Conservation (phyloP, 257 asterid species). For the Ballota nigra region DNA sequence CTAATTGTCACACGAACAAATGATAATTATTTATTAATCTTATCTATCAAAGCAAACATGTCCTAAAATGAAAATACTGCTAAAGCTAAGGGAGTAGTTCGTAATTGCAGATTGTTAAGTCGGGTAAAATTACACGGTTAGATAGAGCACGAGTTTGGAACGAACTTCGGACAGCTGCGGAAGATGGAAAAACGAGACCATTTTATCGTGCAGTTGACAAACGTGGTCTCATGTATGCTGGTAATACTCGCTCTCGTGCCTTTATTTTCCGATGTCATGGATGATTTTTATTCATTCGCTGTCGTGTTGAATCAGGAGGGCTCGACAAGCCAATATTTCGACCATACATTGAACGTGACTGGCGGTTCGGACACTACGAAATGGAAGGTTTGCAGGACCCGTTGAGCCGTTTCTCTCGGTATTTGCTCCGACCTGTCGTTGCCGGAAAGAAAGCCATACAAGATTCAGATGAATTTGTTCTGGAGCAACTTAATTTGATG, state of each 20-base stretch:
- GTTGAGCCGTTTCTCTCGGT: constrained; percentile 67
- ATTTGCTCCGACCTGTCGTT: constrained; percentile 44
- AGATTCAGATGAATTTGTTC: constrained; percentile 45
- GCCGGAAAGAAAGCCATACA: constrained; percentile 36
- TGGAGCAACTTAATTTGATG: constrained; percentile 42
- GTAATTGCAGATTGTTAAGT: constrained; percentile 61
- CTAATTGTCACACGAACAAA: no score
- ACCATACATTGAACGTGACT: constrained; percentile 60
- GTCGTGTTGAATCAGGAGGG: constrained; percentile 52
- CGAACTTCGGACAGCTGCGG: constrained; percentile 73
- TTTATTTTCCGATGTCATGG: not conserved
- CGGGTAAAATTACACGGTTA: constrained; percentile 62
- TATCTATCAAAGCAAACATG: no score
- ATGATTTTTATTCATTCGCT: not conserved
- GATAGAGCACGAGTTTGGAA: constrained; percentile 77
- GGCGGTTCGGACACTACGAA: constrained; percentile 93
- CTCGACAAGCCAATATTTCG: constrained; percentile 73
- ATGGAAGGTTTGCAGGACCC: constrained; percentile 97
- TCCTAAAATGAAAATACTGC: not conserved
- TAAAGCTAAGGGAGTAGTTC: constrained; percentile 14
- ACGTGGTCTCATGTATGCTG: constrained; percentile 91
- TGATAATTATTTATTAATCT: no score
- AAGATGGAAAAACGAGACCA: constrained; percentile 67
- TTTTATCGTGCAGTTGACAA: constrained; percentile 76
- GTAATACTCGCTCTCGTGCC: constrained; percentile 31